These are phyloP conservation scores for Rutstroemia sydowiana DNA, from an alignment of 2,329 filamentous ascomycete genomes.

Conservation along the genomic window DNA sequence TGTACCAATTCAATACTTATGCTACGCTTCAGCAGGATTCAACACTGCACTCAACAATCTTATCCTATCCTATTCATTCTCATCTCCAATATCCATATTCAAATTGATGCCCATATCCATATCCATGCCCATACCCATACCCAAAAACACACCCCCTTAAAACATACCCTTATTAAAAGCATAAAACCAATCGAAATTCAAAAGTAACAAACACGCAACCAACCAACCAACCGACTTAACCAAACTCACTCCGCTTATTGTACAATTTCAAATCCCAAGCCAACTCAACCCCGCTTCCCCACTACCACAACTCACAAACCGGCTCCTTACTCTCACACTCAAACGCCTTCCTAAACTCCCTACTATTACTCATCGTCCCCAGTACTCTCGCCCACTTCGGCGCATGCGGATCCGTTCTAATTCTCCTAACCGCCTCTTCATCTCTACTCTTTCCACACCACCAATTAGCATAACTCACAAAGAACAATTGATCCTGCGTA, in stretches of 20 bases:
- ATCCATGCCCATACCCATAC: neutral
- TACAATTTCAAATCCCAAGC: neutral
- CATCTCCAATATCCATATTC: neutral
- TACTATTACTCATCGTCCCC: constrained; percentile 60
- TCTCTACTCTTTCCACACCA: constrained; percentile 61
- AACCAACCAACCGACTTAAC: neutral
- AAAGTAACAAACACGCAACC: neutral
- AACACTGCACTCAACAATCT: too few species aligned
- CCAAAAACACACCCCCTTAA: too few species aligned
- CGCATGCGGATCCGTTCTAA: constrained; percentile 59
- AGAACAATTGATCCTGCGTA: constrained; percentile 63
- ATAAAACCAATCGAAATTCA: neutral
- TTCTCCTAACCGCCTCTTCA: constrained; percentile 47
- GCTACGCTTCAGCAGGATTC: too few species aligned
- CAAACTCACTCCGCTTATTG: too few species aligned
- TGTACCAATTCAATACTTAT: too few species aligned
- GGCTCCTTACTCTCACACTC: constrained; percentile 58
- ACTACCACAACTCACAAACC: constrained; percentile 61
- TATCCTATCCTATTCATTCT: too few species aligned
- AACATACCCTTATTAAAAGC: too few species aligned
- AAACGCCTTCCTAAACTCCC: constrained; percentile 61
- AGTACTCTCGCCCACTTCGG: constrained; percentile 54
- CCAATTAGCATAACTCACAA: constrained; percentile 55
- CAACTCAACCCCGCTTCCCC: neutral
- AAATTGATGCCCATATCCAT: neutral